Base-by-base conservation (phyloP, 352 stramenopile genomes). In the Pythium plurisporium region DNA sequence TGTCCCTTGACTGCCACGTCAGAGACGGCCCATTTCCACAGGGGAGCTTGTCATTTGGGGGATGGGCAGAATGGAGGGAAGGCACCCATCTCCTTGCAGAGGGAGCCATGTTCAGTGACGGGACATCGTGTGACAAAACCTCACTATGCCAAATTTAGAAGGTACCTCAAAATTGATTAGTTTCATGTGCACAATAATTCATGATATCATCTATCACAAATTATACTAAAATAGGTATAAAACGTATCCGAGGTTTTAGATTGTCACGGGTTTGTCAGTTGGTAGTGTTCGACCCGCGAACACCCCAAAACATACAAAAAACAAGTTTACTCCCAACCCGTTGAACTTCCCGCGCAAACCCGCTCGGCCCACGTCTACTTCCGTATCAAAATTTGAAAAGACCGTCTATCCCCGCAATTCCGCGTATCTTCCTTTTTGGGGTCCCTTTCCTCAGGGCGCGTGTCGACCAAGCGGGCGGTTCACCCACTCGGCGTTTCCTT, bases 21-120 rank as follows among this genome's bases (percentile, higher is more conserved):
- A 62, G 26, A 51, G 8, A 10, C 33, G 10, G 38, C 27, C 29
- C 29, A 59, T 44, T 33, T 14, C n/a, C n/a, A n/a, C n/a, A n/a
- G n/a, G n/a, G n/a, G n/a, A n/a, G n/a, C n/a, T n/a, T 22, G 36
- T 43, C 12, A 43, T 43, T 43, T 14, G 36, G 34, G 48, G 25
- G 48, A 55, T 55, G 48, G 33, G 23, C 48, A 15, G 17, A 44
- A 26, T 15, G 31, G 5, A n/a, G 14, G 27, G 8, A 1, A 52
- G 14, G 2, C 25, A 26, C 46, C 46, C 46, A 43, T 55, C 48
- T 36, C 36, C 34, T 45, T 46, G 34, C 30, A 42, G 31, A 43
- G 31, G 57, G 23, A 66, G 43, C 59, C 59, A 66, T 66, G 43
- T 62, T 55, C 45, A 62, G 31, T 50, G 55, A 62, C 44, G 34